Evolutionary conservation across 306 rosid species (phyloP).

Genomic region (Sphenostylis stenocarpa): DNA sequence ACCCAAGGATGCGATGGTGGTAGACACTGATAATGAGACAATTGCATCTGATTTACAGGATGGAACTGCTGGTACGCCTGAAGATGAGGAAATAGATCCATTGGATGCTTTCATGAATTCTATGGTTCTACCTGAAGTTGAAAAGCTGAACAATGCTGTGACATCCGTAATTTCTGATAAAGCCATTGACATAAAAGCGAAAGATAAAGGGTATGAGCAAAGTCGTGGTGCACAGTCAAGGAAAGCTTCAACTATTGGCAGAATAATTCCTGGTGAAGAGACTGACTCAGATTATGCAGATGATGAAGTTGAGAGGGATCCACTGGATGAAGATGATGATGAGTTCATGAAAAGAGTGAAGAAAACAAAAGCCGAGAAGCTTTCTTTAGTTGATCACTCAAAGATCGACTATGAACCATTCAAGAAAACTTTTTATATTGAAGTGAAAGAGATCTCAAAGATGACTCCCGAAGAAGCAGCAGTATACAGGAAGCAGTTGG

Average conservation of each 20-base stretch:
- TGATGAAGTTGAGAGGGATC: conserved; percentile 61
- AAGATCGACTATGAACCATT: conserved; percentile 81
- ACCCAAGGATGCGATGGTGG: conserved; percentile 37
- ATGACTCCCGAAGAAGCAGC: conserved; percentile 69
- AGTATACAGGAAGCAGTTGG: conserved; percentile 74
- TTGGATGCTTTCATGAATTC: conserved; percentile 94
- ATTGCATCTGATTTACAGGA: conserved; percentile 46
- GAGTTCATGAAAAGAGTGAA: conserved; percentile 97
- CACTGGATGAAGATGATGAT: conserved; percentile 80
- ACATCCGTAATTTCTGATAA: conserved; percentile 39
- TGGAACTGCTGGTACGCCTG: conserved; percentile 43
- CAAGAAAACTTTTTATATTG: conserved; percentile 74
- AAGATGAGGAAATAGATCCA: conserved; percentile 76
- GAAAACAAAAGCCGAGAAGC: conserved; percentile 94
- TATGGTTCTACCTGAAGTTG: conserved; percentile 89
- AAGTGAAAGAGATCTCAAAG: conserved; percentile 71
- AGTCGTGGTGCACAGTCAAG: conserved; percentile 47
- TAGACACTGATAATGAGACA: conserved; percentile 48
- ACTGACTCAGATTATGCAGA: conserved; percentile 82
- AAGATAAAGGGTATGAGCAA: conserved; percentile 48
- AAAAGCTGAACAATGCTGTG: conserved; percentile 58
- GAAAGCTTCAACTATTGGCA: conserved; percentile 69
- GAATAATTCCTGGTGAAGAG: conserved; percentile 96
- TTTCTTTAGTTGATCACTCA: conserved; percentile 89
- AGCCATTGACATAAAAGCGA: conserved; percentile 44